Evolutionary conservation across 371 early-diverging fungal genomes (phyloP).

Genomic region (Apophysomyces trapeziformis): DNA sequence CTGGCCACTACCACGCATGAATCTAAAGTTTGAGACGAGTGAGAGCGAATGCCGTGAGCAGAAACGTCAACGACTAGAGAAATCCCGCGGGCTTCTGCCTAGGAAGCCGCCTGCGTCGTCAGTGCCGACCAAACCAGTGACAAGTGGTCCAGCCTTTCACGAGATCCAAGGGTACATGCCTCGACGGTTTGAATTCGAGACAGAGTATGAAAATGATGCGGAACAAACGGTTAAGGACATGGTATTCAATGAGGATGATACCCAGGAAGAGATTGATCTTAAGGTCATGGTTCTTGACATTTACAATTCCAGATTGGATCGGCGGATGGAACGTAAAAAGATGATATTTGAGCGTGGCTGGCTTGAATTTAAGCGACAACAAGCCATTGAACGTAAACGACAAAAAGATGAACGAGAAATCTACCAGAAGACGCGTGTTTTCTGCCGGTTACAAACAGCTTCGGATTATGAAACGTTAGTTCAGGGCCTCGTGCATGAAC

Average conservation of each 20-base stretch:
- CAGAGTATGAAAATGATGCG: constrained; percentile 96
- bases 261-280: constrained; percentile 85
- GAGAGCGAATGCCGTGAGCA: constrained; percentile 48
- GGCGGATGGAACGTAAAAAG: constrained; percentile 83
- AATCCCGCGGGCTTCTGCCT: constrained; percentile 42
- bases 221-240: constrained; percentile 95
- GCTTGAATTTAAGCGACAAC: constrained; percentile 84
- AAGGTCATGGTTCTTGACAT: constrained; percentile 92
- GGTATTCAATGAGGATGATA: constrained; percentile 86
- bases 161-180: constrained; percentile 99
- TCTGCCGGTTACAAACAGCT: constrained; percentile 85
- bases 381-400: constrained; percentile 78
- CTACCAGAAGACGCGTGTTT: constrained; percentile 78
- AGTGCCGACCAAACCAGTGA: constrained; percentile 62
- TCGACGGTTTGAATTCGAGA: constrained; percentile 96
- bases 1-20: constrained; percentile 83
- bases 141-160: constrained; percentile 92
- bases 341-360: constrained; percentile 89
- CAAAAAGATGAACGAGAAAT: constrained; percentile 87
- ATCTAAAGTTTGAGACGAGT: constrained; percentile 40
- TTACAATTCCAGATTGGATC: constrained; percentile 88
- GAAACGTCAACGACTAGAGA: constrained; percentile 43
- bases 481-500: constrained; percentile 81
- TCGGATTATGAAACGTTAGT: constrained; percentile 85
- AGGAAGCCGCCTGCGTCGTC: constrained; percentile 36